A percentile compares a stretch with the other conserved stretches of the same genome.
Conservation (phyloP, 305 asterid genomes). For the Fraxinus dipetala region DNA sequence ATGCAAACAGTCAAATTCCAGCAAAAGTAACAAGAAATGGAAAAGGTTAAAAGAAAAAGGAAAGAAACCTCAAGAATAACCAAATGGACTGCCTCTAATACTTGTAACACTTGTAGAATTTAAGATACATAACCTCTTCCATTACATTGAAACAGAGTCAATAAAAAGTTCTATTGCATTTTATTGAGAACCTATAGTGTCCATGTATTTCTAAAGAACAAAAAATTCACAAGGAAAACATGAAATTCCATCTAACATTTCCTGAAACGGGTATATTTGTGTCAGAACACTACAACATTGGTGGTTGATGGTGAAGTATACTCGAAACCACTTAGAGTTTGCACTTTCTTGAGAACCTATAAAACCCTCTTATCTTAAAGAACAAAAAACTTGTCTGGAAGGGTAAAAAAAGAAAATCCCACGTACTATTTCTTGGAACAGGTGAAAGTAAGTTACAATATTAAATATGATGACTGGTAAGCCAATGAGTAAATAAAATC, state of each 20-base stretch:
- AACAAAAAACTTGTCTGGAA: neutral
- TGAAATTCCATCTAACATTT: neutral
- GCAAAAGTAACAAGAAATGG: neutral
- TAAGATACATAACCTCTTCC: neutral
- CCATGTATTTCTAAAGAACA: conserved; percentile 4
- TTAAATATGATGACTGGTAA: neutral
- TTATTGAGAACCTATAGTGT: conserved; percentile 10
- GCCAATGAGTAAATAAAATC: neutral
- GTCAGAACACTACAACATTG: neutral
- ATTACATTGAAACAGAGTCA: neutral
- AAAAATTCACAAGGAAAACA: neutral
- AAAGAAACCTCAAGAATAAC: neutral
- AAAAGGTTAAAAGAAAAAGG: neutral
- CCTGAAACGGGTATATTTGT: neutral
- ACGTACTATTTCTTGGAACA: neutral
- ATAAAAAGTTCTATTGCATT: conserved; percentile 13
- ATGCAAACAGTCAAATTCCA: neutral
- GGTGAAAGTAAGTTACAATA: neutral
- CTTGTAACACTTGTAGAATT: neutral
- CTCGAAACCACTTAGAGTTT: neutral
- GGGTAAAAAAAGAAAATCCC: conserved; percentile 2
- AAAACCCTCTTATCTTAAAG: neutral
- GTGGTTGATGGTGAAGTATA: neutral
- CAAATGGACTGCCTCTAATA: conserved; percentile 5
- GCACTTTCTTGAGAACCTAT: neutral